Evolutionary conservation across 345 rosid genomes (phyloP).

Genomic region (Kandelia obovata): DNA sequence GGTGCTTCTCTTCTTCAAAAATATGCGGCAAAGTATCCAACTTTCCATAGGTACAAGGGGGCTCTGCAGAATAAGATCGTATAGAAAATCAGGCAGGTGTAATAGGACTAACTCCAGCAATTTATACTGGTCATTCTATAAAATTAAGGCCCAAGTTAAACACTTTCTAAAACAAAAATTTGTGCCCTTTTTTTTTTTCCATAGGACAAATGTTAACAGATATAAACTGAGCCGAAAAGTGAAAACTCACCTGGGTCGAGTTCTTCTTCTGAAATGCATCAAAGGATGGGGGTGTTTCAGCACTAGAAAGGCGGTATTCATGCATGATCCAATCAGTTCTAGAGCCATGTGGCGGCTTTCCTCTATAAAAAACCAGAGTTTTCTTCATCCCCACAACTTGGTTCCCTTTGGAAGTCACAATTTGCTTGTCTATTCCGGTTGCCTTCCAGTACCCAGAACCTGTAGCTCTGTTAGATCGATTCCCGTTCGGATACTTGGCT

Average conservation of each 20-base stretch:
- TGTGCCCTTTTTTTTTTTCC: not conserved
- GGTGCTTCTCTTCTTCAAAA: constrained; percentile 69
- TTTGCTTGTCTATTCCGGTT: constrained; percentile 85
- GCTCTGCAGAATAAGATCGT: constrained; percentile 33
- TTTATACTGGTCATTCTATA: not conserved
- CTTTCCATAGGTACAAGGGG: constrained; percentile 45
- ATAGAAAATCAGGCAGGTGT: constrained; percentile 3
- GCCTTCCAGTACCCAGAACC: constrained; percentile 94
- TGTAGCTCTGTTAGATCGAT: constrained; percentile 82
- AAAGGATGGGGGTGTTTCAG: constrained; percentile 14
- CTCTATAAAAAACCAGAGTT: constrained; percentile 90
- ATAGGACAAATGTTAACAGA: not conserved
- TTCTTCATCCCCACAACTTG: constrained; percentile 85
- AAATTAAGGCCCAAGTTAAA: not conserved
- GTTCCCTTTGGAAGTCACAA: constrained; percentile 52
- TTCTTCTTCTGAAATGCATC: constrained; percentile 26
- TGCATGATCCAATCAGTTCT: constrained; percentile 99
- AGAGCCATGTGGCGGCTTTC: constrained; percentile 75
- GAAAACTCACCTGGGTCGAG: constrained; percentile 33
- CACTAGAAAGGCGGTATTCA: constrained; percentile 62
- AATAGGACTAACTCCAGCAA: constrained; percentile 4
- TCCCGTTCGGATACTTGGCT: constrained; percentile 91
- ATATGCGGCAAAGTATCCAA: constrained; percentile 93
- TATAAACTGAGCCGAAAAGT: not conserved
- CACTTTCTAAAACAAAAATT: not conserved